phyloP scores from a whole-genome alignment of 345 rosid genomes.

The Citrus trifoliata region DNA sequence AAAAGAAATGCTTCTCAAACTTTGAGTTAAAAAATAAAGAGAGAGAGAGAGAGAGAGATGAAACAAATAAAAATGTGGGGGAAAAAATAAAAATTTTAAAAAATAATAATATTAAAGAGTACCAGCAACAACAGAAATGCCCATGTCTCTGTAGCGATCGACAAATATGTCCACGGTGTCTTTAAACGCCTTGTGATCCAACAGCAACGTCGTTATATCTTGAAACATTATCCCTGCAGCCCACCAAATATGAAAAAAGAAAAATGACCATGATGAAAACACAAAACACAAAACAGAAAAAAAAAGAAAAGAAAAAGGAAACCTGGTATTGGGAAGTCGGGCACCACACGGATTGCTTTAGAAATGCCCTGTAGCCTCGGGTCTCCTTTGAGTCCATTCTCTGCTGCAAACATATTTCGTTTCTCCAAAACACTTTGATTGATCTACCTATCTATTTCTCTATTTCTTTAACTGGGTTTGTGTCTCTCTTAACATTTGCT shows the following conservation, averaged over 20 bases:
- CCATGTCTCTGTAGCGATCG: slow-evolving; percentile 88
- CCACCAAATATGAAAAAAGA: background rate
- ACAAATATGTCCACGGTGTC: slow-evolving; percentile 89
- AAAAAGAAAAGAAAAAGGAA: background rate
- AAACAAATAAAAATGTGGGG: background rate
- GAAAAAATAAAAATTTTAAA: background rate
- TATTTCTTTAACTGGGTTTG: background rate
- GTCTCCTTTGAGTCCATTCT: slow-evolving; percentile 76
- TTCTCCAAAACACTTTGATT: background rate
- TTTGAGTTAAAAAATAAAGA: background rate
- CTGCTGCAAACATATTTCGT: slow-evolving; percentile 58
- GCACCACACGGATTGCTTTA: slow-evolving; percentile 64
- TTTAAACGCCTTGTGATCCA: slow-evolving; percentile 86
- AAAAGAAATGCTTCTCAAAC: background rate
- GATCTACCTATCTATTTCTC: background rate
- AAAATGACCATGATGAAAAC: background rate
- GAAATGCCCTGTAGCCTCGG: slow-evolving; percentile 66
- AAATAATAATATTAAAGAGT: slow-evolving; percentile 3
- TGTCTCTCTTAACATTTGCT: background rate
- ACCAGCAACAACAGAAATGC: slow-evolving; percentile 92
- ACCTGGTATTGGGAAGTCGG: slow-evolving; percentile 80
- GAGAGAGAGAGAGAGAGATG: background rate
- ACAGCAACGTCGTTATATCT: slow-evolving; percentile 83
- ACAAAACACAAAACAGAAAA: background rate
- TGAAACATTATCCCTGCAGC: slow-evolving; percentile 91